Evolutionary conservation across 2,329 filamentous ascomycete genomes (phyloP).

Genomic region (Cryphonectria naterciae): DNA sequence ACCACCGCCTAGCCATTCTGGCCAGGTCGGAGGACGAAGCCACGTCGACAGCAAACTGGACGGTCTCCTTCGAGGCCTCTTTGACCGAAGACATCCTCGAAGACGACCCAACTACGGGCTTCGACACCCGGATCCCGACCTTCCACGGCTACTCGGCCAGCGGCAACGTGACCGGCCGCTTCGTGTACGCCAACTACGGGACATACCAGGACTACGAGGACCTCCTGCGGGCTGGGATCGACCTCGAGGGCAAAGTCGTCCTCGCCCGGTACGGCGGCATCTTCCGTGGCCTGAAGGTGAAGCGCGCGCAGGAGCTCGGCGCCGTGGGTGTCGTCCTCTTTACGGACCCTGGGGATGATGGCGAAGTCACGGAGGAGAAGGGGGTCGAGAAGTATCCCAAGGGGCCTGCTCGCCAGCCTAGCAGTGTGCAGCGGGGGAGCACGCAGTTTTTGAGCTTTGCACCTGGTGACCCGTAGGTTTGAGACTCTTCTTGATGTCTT

Average conservation of each 20-base stretch:
- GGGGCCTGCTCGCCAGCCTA: conserved; percentile 77
- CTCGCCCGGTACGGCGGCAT: conserved; percentile 75
- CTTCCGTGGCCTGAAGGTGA: conserved; percentile 82
- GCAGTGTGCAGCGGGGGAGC: conserved; percentile 78
- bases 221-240: conserved; percentile 68
- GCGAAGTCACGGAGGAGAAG: conserved; percentile 73
- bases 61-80: conserved; percentile 76
- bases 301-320: conserved; percentile 77
- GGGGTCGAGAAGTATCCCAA: conserved; percentile 72
- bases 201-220: conserved; percentile 76
- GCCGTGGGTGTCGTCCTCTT: conserved; percentile 76
- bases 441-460: conserved; percentile 68
- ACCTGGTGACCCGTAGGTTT: conserved; percentile 59
- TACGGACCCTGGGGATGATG: conserved; percentile 76
- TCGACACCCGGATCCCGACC: conserved; percentile 74
- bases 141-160: conserved; percentile 84
- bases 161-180: conserved; percentile 75
- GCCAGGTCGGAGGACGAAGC: conserved; percentile 47
- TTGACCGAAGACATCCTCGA: conserved; percentile 83
- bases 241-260: conserved; percentile 76
- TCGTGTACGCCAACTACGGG: conserved; percentile 78
- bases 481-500: too few relatives aligned
- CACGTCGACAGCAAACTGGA: conserved; percentile 46
- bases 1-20: conserved; percentile 70
- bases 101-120: conserved; percentile 77